phyloP scores from a whole-genome alignment of 2,329 filamentous ascomycete species.

The Septoria linicola region DNA sequence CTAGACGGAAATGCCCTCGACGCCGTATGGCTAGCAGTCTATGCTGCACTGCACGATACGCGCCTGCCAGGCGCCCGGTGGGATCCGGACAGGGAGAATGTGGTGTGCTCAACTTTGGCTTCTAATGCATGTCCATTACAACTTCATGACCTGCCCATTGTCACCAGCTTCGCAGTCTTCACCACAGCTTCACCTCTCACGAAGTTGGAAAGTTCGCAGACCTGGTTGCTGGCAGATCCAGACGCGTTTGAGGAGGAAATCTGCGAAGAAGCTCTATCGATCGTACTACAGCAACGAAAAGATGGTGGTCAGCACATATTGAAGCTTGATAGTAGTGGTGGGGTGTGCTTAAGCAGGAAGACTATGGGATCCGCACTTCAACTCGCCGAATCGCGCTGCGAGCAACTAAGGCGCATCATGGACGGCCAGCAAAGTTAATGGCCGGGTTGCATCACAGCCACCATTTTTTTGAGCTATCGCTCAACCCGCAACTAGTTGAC shows the following conservation, averaged over 20 bases:
- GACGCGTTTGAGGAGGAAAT: conserved; percentile 86
- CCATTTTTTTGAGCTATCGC: too few relatives aligned
- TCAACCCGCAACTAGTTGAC: too few relatives aligned
- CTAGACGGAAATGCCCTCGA: conserved; percentile 92
- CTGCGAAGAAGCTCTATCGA: conserved; percentile 77
- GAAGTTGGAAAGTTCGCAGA: conserved; percentile 43
- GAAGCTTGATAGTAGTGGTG: conserved; percentile 80
- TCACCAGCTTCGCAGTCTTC: conserved; percentile 78
- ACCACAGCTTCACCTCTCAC: conserved; percentile 54
- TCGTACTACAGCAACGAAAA: conserved; percentile 65
- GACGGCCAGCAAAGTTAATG: background rate
- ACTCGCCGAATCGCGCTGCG: conserved; percentile 64
- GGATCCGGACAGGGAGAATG: conserved; percentile 75
- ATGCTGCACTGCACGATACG: conserved; percentile 78
- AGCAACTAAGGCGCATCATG: conserved; percentile 40
- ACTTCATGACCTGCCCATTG: conserved; percentile 67
- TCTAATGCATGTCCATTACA: conserved; percentile 56
- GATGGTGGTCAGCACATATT: conserved; percentile 56
- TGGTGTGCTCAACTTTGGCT: conserved; percentile 69
- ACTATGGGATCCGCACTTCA: conserved; percentile 61
- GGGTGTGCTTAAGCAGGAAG: conserved; percentile 64
- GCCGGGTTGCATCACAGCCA: too few relatives aligned
- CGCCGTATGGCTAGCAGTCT: conserved; percentile 78
- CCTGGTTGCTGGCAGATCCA: conserved; percentile 81
- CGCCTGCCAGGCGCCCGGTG: conserved; percentile 75